Evolutionary conservation across 176 grass and related monocot genomes (phyloP).

Genomic region (Aegilops sharonensis): DNA sequence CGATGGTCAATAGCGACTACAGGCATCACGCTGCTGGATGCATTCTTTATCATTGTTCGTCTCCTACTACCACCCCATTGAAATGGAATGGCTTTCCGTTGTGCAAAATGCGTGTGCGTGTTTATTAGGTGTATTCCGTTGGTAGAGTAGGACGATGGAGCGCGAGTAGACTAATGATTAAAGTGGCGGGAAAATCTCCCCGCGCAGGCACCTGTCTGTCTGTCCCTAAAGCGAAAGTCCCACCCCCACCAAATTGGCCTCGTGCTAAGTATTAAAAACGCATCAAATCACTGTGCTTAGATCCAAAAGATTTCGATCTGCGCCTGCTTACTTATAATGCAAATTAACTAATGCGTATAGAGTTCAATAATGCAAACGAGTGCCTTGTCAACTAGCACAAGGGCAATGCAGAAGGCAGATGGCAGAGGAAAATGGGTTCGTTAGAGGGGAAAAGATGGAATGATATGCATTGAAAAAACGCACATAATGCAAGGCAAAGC

Average conservation of each 20-base stretch:
- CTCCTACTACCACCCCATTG: neutral
- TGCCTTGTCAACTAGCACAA: constrained; percentile 20
- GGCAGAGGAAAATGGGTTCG: constrained; percentile 8
- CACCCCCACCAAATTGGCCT: neutral
- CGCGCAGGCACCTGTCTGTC: neutral
- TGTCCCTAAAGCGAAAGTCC: neutral
- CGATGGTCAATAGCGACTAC: neutral
- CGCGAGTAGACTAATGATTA: constrained; percentile 17
- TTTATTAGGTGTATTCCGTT: neutral
- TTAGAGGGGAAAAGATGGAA: neutral
- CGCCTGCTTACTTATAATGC: neutral
- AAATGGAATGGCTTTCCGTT: neutral
- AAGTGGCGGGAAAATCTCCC: neutral
- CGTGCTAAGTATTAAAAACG: constrained; percentile 20
- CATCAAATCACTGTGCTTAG: neutral
- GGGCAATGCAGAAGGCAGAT: neutral
- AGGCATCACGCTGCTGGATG: neutral
- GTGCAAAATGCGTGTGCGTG: constrained; percentile 39
- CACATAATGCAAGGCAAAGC: constrained; percentile 22
- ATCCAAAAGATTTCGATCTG: constrained; percentile 8
- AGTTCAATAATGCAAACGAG: constrained; percentile 33
- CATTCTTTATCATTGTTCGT: neutral
- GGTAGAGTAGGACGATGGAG: neutral
- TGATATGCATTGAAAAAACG: constrained; percentile 8
- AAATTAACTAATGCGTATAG: neutral